phyloP scores from a whole-genome alignment of 768 basidiomycete genomes.

The Lactarius akahatsu region DNA sequence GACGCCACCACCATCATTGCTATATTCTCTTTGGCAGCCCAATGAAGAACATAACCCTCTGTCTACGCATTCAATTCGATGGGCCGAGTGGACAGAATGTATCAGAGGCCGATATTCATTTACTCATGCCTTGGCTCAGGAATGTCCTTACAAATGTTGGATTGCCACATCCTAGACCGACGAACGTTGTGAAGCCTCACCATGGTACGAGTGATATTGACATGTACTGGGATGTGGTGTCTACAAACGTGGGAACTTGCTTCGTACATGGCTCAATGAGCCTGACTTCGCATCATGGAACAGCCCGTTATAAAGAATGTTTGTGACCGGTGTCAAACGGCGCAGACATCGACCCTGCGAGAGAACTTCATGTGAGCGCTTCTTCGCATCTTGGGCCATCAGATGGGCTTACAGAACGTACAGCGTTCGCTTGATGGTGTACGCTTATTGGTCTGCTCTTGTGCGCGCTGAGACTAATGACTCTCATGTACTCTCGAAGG shows the following conservation, averaged over 20 bases:
- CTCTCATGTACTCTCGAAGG: conserved; percentile 1
- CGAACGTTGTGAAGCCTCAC: conserved; percentile 11
- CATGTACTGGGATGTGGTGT: conserved; percentile 18
- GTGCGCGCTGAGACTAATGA: not conserved
- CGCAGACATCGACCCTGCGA: not conserved
- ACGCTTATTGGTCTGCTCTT: conserved; percentile 3
- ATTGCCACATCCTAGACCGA: conserved; percentile 16
- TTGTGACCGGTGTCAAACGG: not conserved
- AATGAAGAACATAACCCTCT: not conserved
- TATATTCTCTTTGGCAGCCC: not conserved
- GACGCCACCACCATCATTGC: not conserved
- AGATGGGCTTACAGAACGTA: conserved; percentile 3
- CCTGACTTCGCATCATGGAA: not conserved
- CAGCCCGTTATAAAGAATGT: not conserved
- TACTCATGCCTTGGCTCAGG: conserved; percentile 20
- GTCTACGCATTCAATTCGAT: conserved; percentile 19
- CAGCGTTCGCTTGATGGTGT: conserved; percentile 18
- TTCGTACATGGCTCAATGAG: not conserved
- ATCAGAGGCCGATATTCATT: not conserved
- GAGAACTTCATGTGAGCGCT: conserved; percentile 12
- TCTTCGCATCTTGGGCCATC: not conserved
- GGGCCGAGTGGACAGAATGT: conserved; percentile 1
- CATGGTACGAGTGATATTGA: conserved; percentile 8
- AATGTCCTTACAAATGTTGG: not conserved
- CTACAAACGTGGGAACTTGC: not conserved